Evolutionary conservation across 2,329 filamentous ascomycete species (phyloP), one percentile per base, ranked within the genome.

Genomic region (Penicillium sumatraense): DNA sequence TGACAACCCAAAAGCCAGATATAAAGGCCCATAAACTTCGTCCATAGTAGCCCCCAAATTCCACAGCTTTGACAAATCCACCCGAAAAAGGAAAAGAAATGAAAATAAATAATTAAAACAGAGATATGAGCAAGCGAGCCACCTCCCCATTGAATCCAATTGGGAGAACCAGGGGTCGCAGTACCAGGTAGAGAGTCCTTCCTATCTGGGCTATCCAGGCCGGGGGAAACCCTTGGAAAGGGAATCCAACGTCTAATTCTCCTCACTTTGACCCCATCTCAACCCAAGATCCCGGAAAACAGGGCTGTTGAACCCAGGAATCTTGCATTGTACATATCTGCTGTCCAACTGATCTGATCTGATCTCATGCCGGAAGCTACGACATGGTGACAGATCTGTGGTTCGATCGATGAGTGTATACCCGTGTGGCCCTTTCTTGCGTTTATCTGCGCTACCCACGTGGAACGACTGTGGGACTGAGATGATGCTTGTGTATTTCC

Each of bases 321-420:
- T 57, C 48, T 49, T 51, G 48, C 48, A 57, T 48, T 24, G 27
- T 42, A 41, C 27, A 53, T n/a, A 13, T 29, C 41, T 57, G 55
- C 27, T 31, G 48, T 57, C 55, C 48, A 16, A 57, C 51, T 45
- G 31, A 53, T 16, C n/a, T 40, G 36, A 24, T n/a, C 36, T 38
- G 29, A 57, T 31, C 42, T 57, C 51, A 41, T 53, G 18, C 27
- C 42, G 16, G 10, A 33, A 41, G 10, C 23, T 40, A 49, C 21
- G 23, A 29, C 27, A 13, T 21, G 16, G 42, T 46, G 42, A 46
- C 42, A 46, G 42, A 46, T 46, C 42, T 5, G 21, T 8, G 16
- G 42, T 46, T 46, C 42, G 42, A 29, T 46, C 26, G 18, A 46
- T 29, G 27, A 27, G 5, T 24, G 16, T 46, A 20, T 31, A 18